Evolutionary conservation across 495 filamentous ascomycete genomes (phyloP), one percentile per base, ranked within the genome.

Genomic region (Penicillium desertorum): DNA sequence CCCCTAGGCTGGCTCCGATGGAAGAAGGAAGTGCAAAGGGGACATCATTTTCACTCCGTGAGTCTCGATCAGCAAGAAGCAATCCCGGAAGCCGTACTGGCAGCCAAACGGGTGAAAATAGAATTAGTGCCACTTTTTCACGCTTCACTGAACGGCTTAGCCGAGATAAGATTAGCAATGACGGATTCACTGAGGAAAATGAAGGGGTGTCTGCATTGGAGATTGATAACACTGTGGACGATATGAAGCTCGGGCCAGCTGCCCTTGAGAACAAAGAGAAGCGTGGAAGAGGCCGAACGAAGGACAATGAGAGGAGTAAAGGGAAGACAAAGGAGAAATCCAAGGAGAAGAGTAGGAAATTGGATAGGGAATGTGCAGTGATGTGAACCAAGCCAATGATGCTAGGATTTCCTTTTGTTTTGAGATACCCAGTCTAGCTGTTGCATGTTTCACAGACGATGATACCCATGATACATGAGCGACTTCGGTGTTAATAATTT

Each of bases 291-390:
- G 65, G 51, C n/a, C 69, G 66, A 48, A 62, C 60, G n/a, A 69
- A 64, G 30, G 67, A 69, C 41, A 50, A 62, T 5, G 62, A 63
- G 9, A 52, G 50, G 19, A 36, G 44, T 37, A 70, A 66, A 45
- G 65, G 65, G 14, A 77, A 74, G 60, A 34, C 61, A 23, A 74
- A 66, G 45, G 75, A 78, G 34, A 79, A 73, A 49, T 72, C 66
- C 17, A 77, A 75, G 54, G 76, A 75, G 61, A 83, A 74, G 57
- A 76, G 60, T 71, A 67, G 57, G 32, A 79, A 72, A 45, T 83
- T 84, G 8, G 90, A 95, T 51, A 76, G 89, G 46, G 89, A 93
- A 66, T 95, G 90, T 73, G 60, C 73, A 29, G 69, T 85, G 41
- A 83, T 85, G 79, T 86, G 68, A 53, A n/a, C n/a, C 27, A 19